Conservation (phyloP, 352 stramenopile genomes). For the Pythium sp. region DNA sequence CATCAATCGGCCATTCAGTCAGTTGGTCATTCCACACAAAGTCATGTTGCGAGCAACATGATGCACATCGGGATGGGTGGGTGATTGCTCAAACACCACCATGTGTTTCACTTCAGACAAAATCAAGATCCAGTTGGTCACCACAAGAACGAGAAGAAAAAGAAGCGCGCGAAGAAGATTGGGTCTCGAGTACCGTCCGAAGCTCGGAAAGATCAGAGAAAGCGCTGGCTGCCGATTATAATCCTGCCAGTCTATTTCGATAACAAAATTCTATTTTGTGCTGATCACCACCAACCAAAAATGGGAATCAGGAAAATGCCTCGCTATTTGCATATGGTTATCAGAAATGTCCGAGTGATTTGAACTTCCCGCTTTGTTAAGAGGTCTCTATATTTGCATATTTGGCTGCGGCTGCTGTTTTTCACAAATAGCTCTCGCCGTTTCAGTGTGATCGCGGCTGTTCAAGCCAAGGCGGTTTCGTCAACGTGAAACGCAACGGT, state of each 20-base stretch:
- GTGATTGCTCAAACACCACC: constrained; percentile 2
- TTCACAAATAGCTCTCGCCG: not conserved
- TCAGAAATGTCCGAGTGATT: no score
- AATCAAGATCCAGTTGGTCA: not conserved
- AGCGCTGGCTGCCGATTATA: not conserved
- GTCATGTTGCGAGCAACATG: not conserved
- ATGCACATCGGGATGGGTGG: not conserved
- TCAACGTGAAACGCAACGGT: constrained; percentile 2
- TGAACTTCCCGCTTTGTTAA: not conserved
- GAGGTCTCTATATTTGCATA: constrained; percentile 1
- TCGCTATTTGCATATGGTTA: not conserved
- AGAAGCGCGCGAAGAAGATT: not conserved
- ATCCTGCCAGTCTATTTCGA: not conserved
- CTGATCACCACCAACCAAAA: not conserved
- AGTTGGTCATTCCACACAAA: not conserved
- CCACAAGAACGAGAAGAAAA: not conserved
- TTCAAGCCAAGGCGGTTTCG: constrained; percentile 2
- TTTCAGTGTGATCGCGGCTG: not conserved
- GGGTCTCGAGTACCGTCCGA: not conserved
- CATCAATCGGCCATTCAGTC: no score
- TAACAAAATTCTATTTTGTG: not conserved
- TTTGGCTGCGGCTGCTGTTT: not conserved
- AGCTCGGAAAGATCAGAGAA: not conserved
- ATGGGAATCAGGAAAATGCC: not conserved
- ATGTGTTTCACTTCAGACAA: constrained; percentile 1